Evolutionary conservation across 164 flowering plant genomes (phyloP).

Genomic region (Litsea cubeba): DNA sequence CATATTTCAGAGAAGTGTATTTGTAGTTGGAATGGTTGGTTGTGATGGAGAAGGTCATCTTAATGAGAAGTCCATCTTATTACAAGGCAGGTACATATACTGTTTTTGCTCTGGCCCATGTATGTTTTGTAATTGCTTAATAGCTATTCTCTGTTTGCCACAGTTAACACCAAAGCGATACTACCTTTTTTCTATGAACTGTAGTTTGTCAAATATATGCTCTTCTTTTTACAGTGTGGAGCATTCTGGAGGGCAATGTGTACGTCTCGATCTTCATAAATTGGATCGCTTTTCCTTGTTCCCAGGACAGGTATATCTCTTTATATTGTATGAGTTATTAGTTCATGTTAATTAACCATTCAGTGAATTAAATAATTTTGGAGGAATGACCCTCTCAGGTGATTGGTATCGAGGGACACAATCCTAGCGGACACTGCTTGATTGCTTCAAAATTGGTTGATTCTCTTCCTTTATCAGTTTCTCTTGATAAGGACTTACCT

Average conservation of each 20-base stretch:
- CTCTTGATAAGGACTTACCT: slow-evolving; percentile 32
- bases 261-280: slow-evolving; percentile 79
- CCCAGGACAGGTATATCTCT: slow-evolving; percentile 79
- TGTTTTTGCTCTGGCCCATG: background rate
- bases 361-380: background rate
- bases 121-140: background rate
- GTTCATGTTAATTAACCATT: background rate
- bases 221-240: slow-evolving; percentile 53
- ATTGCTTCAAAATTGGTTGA: slow-evolving; percentile 74
- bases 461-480: slow-evolving; percentile 42
- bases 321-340: background rate
- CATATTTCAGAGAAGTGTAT: slow-evolving; percentile 58
- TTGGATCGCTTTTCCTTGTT: slow-evolving; percentile 71
- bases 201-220: background rate
- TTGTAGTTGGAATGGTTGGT: slow-evolving; percentile 92
- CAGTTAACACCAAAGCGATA: background rate
- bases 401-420: slow-evolving; percentile 82
- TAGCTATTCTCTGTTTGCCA: background rate
- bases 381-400: slow-evolving; percentile 38
- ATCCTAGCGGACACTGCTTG: slow-evolving; percentile 96
- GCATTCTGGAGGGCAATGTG: slow-evolving; percentile 93
- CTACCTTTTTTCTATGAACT: background rate
- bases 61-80: slow-evolving; percentile 81
- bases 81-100: slow-evolving; percentile 80
- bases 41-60: slow-evolving; percentile 91